Base-by-base conservation (phyloP, 306 rosid genomes). In the Lathyrus oleraceus region DNA sequence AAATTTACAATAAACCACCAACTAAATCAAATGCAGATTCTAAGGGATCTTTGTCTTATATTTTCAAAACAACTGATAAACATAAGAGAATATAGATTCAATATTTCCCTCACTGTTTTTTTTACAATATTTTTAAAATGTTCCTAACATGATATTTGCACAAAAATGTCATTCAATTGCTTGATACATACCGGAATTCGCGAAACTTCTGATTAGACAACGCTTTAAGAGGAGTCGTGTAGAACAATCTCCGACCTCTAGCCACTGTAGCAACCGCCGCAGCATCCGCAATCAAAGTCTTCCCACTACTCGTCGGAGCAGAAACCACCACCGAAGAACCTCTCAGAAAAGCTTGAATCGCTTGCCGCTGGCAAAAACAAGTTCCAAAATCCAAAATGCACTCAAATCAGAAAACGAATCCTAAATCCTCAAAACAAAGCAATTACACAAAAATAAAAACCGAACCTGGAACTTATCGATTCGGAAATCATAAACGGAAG, bases 141-240 rank as follows among this genome's bases (percentile, higher is more conserved):
- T 44, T 43, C 16, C 1, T 43, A 43, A 43, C 48, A 43, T 47
- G n/a, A 51, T 3, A 20, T 4, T 12, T 36, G 61, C 19, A 5
- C 6, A 60, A 63, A 62, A 10, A 15, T 39, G 15, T 32, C 60
- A 43, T 25, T 38, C 9, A 73, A 51, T 52, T 10, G 13, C 11
- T 49, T 3, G 1, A 10, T 19, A 30, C 74, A 40, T 75, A 94
- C 98, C 96, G 95, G 61, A 94, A 94, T 73, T 94, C 97, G 0
- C 97, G 97, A 83, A 90, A 94, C 85, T 94, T 94, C 88, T 94
- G 98, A 77, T 94, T 94, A 27, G 97, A 94, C 81, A 94, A 80
- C 30, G 98, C 98, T 85, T 94, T 94, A 56, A 94, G 97, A 9
- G 98, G 98, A 69, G 97, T 90, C 8, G 98, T 94, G 76, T 94